Conservation (phyloP, 2,329 filamentous ascomycete genomes). For the Pseudogymnoascus sp. region DNA sequence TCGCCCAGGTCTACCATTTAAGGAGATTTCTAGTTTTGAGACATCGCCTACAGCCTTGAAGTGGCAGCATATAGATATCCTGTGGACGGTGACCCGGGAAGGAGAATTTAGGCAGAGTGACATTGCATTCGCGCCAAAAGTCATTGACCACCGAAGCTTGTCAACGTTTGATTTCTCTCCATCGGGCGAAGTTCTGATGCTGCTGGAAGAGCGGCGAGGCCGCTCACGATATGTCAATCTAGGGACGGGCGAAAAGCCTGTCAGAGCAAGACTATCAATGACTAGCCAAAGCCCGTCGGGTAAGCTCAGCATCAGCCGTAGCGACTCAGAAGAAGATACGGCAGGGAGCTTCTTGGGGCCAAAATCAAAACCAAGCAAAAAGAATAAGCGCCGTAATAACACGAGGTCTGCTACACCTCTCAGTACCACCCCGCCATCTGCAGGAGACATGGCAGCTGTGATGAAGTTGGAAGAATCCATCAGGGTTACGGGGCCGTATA, state of each 20-base stretch:
- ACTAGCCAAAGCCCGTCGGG: conserved; percentile 36
- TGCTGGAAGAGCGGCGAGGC: conserved; percentile 50
- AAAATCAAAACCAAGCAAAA: conserved; percentile 31
- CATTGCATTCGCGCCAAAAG: conserved; percentile 53
- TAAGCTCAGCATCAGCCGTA: conserved; percentile 48
- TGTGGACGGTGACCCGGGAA: conserved; percentile 59
- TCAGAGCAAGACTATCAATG: conserved; percentile 3
- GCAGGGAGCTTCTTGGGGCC: conserved; percentile 49
- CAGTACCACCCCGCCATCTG: conserved; percentile 47
- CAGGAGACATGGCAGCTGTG: conserved; percentile 31
- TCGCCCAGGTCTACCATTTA: conserved; percentile 57
- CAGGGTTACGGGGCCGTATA: conserved; percentile 48
- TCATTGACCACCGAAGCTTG: conserved; percentile 54
- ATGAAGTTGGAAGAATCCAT: conserved; percentile 52
- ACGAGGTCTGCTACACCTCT: conserved; percentile 36
- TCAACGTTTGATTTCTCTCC: conserved; percentile 55
- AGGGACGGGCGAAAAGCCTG: neutral
- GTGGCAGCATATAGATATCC: conserved; percentile 57
- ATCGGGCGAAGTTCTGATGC: conserved; percentile 50
- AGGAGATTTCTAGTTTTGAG: conserved; percentile 55
- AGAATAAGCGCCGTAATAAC: conserved; percentile 37
- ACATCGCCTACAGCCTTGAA: conserved; percentile 48
- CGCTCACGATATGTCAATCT: conserved; percentile 31
- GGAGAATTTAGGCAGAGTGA: conserved; percentile 58
- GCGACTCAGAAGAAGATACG: conserved; percentile 58